Evolutionary conservation across 129 eudicot species (phyloP).

Genomic region (Artemisia argyi): DNA sequence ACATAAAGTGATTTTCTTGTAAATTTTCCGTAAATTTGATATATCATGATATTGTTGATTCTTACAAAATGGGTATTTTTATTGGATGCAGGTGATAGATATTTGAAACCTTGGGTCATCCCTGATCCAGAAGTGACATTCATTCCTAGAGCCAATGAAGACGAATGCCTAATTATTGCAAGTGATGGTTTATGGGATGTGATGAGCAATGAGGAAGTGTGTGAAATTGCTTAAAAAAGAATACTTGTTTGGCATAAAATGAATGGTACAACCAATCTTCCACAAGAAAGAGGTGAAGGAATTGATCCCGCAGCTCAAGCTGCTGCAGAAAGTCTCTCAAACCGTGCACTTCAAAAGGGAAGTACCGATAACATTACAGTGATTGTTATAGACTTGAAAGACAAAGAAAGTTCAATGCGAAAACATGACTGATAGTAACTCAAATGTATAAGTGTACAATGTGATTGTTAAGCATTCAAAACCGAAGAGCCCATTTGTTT

Average conservation of each 20-base stretch:
- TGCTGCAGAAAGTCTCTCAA: conserved; percentile 72
- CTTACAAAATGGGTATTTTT: conserved; percentile 12
- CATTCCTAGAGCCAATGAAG: conserved; percentile 70
- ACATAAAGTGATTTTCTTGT: background rate
- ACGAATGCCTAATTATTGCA: conserved; percentile 78
- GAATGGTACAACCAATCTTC: conserved; percentile 45
- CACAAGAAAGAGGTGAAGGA: conserved; percentile 57
- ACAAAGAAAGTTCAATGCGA: conserved; percentile 67
- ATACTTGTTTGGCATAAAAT: conserved; percentile 82
- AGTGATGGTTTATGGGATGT: conserved; percentile 90
- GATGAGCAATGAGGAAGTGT: conserved; percentile 75
- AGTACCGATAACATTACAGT: conserved; percentile 84
- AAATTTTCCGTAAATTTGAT: background rate
- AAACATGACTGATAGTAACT: conserved; percentile 32
- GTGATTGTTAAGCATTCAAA: conserved; percentile 24
- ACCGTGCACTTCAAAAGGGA: conserved; percentile 79
- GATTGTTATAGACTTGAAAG: conserved; percentile 74
- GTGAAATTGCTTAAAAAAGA: conserved; percentile 71
- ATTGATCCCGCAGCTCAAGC: conserved; percentile 86
- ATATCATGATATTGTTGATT: background rate
- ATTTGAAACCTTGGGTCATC: conserved; percentile 82
- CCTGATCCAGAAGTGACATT: conserved; percentile 86
- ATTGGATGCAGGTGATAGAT: conserved; percentile 61
- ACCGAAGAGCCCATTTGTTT: conserved; percentile 41
- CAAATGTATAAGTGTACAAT: conserved; percentile 31